These are phyloP conservation scores for Daphne laureola DNA, from an alignment of 441 rosid genomes.

Conservation along the genomic window DNA sequence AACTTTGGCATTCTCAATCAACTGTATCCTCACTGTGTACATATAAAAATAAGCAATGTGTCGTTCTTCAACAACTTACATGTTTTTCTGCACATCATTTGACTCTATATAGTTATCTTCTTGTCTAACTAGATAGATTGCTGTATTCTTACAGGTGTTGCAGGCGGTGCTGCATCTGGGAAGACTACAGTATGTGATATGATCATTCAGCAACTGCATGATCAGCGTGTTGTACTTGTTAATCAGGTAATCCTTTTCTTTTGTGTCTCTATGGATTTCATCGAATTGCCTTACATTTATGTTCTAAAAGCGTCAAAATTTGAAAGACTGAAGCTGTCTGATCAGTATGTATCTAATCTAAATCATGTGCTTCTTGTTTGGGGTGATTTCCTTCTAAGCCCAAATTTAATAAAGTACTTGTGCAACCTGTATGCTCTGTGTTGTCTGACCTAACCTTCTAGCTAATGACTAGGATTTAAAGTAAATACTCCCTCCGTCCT, in stretches of 20 bases:
- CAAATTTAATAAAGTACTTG: background rate
- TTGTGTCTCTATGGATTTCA: background rate
- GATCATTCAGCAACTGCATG: slow-evolving; percentile 98
- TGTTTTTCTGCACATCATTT: background rate
- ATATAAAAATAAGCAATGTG: too few relatives aligned
- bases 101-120: too few relatives aligned
- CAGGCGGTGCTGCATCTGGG: slow-evolving; percentile 99
- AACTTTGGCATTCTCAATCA: background rate
- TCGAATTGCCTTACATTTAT: background rate
- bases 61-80: background rate
- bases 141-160: slow-evolving; percentile 56
- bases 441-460: background rate
- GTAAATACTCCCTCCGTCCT: too few relatives aligned
- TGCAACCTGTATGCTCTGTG: background rate
- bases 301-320: background rate
- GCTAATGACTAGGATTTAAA: too few relatives aligned
- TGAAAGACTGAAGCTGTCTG: background rate
- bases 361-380: background rate
- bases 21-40: background rate
- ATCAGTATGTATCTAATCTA: background rate
- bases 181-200: slow-evolving; percentile 98
- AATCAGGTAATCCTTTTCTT: slow-evolving; percentile 53
- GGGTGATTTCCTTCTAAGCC: slow-evolving; percentile 1
- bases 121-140: background rate
- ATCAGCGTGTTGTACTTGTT: slow-evolving; percentile 95